phyloP scores from a whole-genome alignment of 2,329 filamentous ascomycete species.

The Stagonosporopsis chrysanthemi region DNA sequence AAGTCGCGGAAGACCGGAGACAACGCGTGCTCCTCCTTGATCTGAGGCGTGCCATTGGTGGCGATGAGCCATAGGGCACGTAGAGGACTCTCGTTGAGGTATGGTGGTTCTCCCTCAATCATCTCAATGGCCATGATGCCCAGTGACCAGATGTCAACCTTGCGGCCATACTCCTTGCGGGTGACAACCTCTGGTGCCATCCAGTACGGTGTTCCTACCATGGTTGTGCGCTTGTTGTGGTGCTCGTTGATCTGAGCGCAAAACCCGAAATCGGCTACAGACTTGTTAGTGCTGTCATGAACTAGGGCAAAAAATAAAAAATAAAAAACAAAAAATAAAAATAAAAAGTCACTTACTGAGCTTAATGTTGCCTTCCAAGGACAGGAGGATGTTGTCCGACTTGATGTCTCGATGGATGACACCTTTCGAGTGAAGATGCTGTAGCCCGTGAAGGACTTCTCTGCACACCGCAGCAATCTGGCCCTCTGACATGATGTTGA shows the following conservation, averaged over 20 bases:
- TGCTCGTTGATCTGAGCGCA: constrained; percentile 98
- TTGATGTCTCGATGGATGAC: constrained; percentile 99
- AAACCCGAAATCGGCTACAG: constrained; percentile 92
- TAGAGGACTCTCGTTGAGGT: constrained; percentile 92
- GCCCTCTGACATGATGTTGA: constrained; percentile 98
- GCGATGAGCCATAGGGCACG: constrained; percentile 95
- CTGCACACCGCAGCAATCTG: constrained; percentile 96
- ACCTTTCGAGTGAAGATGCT: constrained; percentile 95
- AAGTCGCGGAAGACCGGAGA: constrained; percentile 89
- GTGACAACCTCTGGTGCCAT: constrained; percentile 99
- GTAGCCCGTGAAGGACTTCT: constrained; percentile 88
- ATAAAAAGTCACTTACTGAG: constrained; percentile 71
- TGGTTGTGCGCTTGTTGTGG: constrained; percentile 96
- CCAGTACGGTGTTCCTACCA: constrained; percentile 99
- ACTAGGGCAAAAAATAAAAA: too few relatives aligned
- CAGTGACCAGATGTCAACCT: constrained; percentile 98
- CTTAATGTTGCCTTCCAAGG: constrained; percentile 95
- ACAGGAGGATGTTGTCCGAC: constrained; percentile 95
- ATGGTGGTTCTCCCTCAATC: constrained; percentile 98
- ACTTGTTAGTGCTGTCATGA: constrained; percentile 9
- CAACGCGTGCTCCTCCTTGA: constrained; percentile 89
- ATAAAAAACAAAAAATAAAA: too few relatives aligned
- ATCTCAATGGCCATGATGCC: constrained; percentile 99
- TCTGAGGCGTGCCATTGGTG: constrained; percentile 91
- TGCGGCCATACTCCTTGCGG: constrained; percentile 95